phyloP scores from a whole-genome alignment of 208 protist species.

The Acanthamoeba healyi region DNA sequence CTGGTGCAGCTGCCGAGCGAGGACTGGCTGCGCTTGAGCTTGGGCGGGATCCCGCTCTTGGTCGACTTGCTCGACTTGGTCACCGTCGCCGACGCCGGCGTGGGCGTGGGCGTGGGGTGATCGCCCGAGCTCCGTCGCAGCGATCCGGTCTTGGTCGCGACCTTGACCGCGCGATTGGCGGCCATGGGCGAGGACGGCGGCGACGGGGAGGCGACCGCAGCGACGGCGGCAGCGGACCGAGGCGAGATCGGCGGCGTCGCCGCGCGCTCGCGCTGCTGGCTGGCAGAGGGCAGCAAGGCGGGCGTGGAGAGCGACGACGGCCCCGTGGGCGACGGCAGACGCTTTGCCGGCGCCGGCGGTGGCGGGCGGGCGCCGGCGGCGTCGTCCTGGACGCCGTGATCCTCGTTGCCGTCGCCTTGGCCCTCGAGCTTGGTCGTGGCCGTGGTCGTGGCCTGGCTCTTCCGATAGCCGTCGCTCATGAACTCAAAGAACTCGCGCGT shows the following conservation, averaged over 20 bases:
- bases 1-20: not conserved
- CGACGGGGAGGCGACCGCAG: not conserved
- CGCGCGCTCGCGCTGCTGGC: not conserved
- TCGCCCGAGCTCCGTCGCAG: not conserved
- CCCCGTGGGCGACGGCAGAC: not conserved
- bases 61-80: not conserved
- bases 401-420: not conserved
- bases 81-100: too few relatives aligned
- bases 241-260: too few relatives aligned
- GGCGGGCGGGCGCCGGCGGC: not conserved
- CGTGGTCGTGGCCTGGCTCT: not conserved
- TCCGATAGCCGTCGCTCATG: constrained; percentile 44
- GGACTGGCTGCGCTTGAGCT: not conserved
- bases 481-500: constrained; percentile 13
- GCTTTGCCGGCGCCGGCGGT: not conserved
- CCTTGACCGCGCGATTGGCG: too few relatives aligned
- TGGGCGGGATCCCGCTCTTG: too few relatives aligned
- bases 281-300: not conserved
- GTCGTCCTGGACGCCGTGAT: not conserved
- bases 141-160: not conserved
- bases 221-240: not conserved
- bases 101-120: too few relatives aligned
- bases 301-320: not conserved
- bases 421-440: not conserved
- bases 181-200: not conserved